Evolutionary conservation across 345 rosid species (phyloP), one percentile per base, ranked within the genome.

Genomic region (Acer yangbiense): DNA sequence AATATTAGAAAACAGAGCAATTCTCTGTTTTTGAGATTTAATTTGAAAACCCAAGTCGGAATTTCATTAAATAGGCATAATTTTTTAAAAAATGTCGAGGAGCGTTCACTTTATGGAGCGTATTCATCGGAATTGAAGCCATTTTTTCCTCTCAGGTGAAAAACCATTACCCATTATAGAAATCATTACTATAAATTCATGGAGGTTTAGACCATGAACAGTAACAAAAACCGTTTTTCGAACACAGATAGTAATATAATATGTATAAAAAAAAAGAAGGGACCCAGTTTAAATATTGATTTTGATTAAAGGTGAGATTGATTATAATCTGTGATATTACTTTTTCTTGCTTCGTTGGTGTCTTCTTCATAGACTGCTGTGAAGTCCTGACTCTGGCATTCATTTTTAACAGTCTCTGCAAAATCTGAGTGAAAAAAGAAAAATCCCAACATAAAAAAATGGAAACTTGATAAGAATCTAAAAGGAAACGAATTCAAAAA

Each of bases 291-390:
- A 78, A 60, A 60, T 2, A 20, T 60, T 9, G 43, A 61, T 54
- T 54, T 77, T 70, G 82, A 78, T 78, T 55, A 77, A 74, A 63
- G 72, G 65, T 48, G 6, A 35, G 39, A 35, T 35, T 35, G 68
- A 77, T 68, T 39, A 80, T 23, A 46, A 66, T 63, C 12, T 17
- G 61, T 44, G 76, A 80, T 35, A 35, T 81, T 85, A 85, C 91
- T 74, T 88, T 83, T 29, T 79, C 88, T 86, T 62, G 83, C 83
- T 80, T 87, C 79, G 69, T n/a, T 9, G 78, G 80, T 83, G 76
- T 75, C 66, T 77, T 75, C 66, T 77, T 79, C 77, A 48, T 73
- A 58, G 86, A 66, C 50, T 86, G 87, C 41, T 68, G 76, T 21
- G 79, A 58, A 18, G 80, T 64, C 69, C 85, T 76, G 52, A 21